Base-by-base conservation (phyloP, 768 basidiomycete species). In the Fistulinella prunicolor region DNA sequence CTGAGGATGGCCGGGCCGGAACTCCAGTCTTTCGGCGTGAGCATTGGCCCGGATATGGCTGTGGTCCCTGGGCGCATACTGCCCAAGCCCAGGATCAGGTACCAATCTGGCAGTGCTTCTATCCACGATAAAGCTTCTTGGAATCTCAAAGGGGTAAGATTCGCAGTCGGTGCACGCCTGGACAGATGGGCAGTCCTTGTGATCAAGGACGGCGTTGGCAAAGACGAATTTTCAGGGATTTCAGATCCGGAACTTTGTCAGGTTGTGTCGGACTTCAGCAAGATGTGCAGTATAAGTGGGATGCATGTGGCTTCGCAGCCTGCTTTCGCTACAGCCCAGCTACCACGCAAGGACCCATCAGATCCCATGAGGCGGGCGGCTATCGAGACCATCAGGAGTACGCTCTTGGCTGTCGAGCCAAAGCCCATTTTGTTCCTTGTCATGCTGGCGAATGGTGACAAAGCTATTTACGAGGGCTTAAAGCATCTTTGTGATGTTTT, bases 161-260 rank as follows among this genome's bases (percentile, higher is more conserved):
- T 91, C 58, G 68, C 79, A 3, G 66, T 61, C 21, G 85, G 86
- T 9, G 80, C 72, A 7, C 65, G 57, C 13, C 64, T 92, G 41
- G 69, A 70, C 20, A 78, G 77, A 20, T 89, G 87, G 86, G 78
- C 74, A 1, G 83, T 89, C 10, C 68, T 92, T 13, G 68, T 89
- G 36, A 80, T 92, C 54, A 68, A 73, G 47, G 88, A 89, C 53
- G 71, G 75, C 42, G 21, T 26, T 13, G 60, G n/a, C n/a, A n/a
- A 78, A n/a, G 78, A 80, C 35, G 87, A 90, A 58, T 90, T 90
- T 54, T 26, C 36, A 1, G 76, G 73, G 9, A 49, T 72, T 3
- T 47, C 66, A 6, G 89, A 91, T 55, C 78, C 78, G 2, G 73
- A 74, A n/a, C 67, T 91, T 29, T 49, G 48, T 30, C 36, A 50